These are phyloP conservation scores for Drechslerella dactyloides DNA, from an alignment of 2,329 filamentous ascomycete genomes.

Conservation along the genomic window DNA sequence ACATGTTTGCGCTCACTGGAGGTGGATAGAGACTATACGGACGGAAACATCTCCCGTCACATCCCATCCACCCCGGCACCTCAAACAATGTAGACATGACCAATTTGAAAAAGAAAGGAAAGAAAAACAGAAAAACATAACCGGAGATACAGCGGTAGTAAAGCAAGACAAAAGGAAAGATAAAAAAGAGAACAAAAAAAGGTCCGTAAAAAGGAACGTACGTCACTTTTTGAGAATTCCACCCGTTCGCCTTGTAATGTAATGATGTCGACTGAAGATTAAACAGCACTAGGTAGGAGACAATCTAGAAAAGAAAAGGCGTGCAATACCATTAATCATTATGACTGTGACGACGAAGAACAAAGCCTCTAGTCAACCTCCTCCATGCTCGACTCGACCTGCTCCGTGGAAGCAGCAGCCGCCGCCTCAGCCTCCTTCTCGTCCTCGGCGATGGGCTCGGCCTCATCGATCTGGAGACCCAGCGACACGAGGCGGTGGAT, in stretches of 20 bases:
- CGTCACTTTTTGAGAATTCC: constrained; percentile 40
- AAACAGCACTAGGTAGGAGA: constrained; percentile 23
- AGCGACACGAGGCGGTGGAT: constrained; percentile 99
- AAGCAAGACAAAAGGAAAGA: too few relatives aligned
- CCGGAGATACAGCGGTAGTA: too few relatives aligned
- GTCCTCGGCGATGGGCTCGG: constrained; percentile 71
- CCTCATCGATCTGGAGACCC: constrained; percentile 93
- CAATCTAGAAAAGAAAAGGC: constrained; percentile 14
- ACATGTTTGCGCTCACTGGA: constrained; percentile 32
- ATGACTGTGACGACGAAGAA: too few relatives aligned
- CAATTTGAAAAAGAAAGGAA: constrained; percentile 23
- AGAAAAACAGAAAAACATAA: constrained; percentile 9
- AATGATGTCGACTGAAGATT: constrained; percentile 24
- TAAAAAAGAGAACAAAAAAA: constrained; percentile 20
- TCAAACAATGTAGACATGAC: constrained; percentile 49
- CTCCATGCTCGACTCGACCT: constrained; percentile 96
- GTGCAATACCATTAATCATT: constrained; percentile 38
- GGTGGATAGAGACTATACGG: constrained; percentile 5
- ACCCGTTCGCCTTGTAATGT: constrained; percentile 43
- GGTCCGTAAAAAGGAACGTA: constrained; percentile 42
- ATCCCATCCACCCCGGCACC: constrained; percentile 15
- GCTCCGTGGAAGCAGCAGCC: constrained; percentile 63
- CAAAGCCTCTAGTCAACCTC: constrained; percentile 83
- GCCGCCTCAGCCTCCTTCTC: constrained; percentile 65
- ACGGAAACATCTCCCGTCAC: not conserved